Percentiles rank a stretch among this genome's conserved stretches.
Evolutionary conservation across 2,329 filamentous ascomycete genomes (phyloP).

Genomic region (Talaromyces amestolkiae): DNA sequence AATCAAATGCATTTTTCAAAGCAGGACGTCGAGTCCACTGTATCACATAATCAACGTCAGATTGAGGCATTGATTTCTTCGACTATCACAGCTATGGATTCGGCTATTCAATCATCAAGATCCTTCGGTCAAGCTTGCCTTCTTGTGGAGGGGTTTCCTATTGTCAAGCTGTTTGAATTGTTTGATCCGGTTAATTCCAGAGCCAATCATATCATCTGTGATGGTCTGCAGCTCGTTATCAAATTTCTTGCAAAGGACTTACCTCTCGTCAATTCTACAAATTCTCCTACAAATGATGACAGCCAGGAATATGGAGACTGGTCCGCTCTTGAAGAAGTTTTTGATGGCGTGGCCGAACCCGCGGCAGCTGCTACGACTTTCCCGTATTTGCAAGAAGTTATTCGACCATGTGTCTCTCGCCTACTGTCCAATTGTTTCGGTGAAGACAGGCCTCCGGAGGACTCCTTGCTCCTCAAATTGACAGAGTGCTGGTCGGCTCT

Average conservation of each 20-base stretch:
- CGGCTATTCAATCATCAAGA: conserved; percentile 45
- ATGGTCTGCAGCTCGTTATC: conserved; percentile 50
- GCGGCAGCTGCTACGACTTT: conserved; percentile 27
- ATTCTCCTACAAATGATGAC: conserved; percentile 51
- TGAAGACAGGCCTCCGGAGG: conserved; percentile 55
- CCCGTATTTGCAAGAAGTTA: conserved; percentile 39
- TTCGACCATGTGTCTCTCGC: conserved; percentile 52
- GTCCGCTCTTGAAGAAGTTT: conserved; percentile 51
- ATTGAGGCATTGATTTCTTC: conserved; percentile 56
- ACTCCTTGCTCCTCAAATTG: conserved; percentile 51
- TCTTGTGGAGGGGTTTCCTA: conserved; percentile 46
- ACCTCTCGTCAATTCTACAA: conserved; percentile 21
- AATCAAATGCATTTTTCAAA: conserved; percentile 42
- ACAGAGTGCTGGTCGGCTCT: conserved; percentile 57
- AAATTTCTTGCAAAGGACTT: conserved; percentile 39
- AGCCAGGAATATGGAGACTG: conserved; percentile 65
- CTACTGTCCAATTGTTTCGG: conserved; percentile 63
- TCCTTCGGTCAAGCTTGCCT: conserved; percentile 41
- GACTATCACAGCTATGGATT: conserved; percentile 51
- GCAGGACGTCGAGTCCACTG: conserved; percentile 51
- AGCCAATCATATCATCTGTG: conserved; percentile 47
- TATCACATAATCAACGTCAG: conserved; percentile 57
- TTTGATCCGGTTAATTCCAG: conserved; percentile 51
- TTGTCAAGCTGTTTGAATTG: conserved; percentile 50
- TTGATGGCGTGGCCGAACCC: conserved; percentile 34